These are phyloP conservation scores for Ganoderma sinense DNA, from an alignment of 1,284 basidiomycete genomes.

Conservation along the genomic window DNA sequence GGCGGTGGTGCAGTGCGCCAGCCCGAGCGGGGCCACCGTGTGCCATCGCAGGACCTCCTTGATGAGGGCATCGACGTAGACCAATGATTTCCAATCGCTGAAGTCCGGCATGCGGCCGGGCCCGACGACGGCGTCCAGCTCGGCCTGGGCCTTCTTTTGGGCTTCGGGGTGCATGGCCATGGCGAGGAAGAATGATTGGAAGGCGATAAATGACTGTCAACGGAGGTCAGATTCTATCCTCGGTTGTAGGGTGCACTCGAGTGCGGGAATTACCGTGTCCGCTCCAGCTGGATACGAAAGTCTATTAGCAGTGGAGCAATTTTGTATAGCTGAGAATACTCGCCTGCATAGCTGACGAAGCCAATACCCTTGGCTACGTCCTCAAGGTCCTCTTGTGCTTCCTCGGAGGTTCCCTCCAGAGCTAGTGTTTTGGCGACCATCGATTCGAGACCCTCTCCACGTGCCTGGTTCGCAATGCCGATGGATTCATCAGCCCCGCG, in stretches of 20 bases:
- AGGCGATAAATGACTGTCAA: constrained; percentile 32
- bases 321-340: not conserved
- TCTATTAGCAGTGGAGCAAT: not conserved
- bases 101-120: constrained; percentile 29
- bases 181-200: constrained; percentile 30
- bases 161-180: constrained; percentile 33
- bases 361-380: not conserved
- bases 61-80: constrained; percentile 31
- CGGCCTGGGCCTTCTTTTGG: constrained; percentile 34
- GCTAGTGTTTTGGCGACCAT: not conserved
- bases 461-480: not conserved
- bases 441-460: not conserved
- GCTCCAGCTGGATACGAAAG: not conserved
- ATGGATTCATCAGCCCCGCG: not conserved
- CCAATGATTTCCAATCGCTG: constrained; percentile 18
- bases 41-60: constrained; percentile 23
- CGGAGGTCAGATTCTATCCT: not conserved
- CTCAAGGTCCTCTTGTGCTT: not conserved
- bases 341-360: not conserved
- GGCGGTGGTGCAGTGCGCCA: constrained; percentile 10
- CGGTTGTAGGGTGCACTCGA: not conserved
- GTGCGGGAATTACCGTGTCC: not conserved
- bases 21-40: constrained; percentile 6
- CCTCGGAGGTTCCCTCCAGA: not conserved
- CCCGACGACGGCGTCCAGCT: constrained; percentile 37